Evolutionary conservation across 805 yeast species (phyloP).

Genomic region (Isabelozyma pseudorhagii): DNA sequence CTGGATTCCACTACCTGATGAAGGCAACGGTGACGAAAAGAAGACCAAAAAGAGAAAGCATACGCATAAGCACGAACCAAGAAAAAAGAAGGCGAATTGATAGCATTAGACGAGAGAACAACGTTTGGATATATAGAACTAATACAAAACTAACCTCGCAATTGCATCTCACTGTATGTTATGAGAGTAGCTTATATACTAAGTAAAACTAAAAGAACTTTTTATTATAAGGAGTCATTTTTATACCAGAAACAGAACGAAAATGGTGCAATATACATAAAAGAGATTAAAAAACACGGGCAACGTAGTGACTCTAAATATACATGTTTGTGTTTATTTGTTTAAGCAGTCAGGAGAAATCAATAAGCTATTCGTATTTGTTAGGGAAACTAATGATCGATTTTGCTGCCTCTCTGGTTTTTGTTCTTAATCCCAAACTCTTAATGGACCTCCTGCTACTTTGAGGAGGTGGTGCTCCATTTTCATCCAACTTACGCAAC

Average conservation of each 20-base stretch:
- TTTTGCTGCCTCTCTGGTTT: conserved; percentile 30
- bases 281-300: neutral
- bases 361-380: conserved; percentile 22
- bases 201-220: neutral
- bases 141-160: no score
- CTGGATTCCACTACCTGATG: conserved; percentile 29
- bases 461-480: conserved; percentile 6
- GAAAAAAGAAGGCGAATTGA: neutral
- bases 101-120: no score
- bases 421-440: conserved; percentile 22
- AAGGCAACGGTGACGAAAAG: neutral
- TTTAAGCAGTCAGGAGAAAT: no score
- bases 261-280: neutral
- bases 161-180: no score
- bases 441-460: conserved; percentile 21
- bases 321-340: no score
- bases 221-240: neutral
- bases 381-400: conserved; percentile 39
- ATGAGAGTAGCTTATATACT: no score
- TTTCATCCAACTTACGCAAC: conserved; percentile 11
- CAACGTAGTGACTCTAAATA: neutral
- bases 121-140: no score
- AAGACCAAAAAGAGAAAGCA: conserved; percentile 4
- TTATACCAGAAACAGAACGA: neutral
- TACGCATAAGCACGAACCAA: neutral